A percentile compares a stretch with the other conserved stretches of the same genome.
phyloP scores from a whole-genome alignment of 805 yeast genomes.

The Metschnikowia koreensis region DNA sequence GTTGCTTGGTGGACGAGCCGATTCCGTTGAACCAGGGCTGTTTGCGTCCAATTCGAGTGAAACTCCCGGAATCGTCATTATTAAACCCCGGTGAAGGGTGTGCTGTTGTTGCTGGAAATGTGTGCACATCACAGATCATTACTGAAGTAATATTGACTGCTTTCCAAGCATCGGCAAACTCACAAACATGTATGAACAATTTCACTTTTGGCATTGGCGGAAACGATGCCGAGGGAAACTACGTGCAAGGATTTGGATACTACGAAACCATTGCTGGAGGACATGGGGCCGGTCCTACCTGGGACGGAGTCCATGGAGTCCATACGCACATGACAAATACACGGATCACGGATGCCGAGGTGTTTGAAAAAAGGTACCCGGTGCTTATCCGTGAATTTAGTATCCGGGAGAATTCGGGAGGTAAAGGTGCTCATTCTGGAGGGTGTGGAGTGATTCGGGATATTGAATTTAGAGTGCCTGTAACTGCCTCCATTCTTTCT shows the following conservation, averaged over 20 bases:
- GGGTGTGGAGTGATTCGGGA: conserved; percentile 21
- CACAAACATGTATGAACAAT: conserved; percentile 95
- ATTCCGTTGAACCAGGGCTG: conserved; percentile 96
- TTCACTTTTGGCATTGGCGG: conserved; percentile 75
- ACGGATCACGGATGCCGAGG: conserved; percentile 21
- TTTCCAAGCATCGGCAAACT: conserved; percentile 86
- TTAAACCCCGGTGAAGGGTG: conserved; percentile 79
- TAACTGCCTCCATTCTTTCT: conserved; percentile 51
- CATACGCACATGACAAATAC: conserved; percentile 22
- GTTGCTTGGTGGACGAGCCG: conserved; percentile 81
- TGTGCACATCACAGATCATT: conserved; percentile 89
- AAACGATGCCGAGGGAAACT: conserved; percentile 50
- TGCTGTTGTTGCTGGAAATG: conserved; percentile 91
- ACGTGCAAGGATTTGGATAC: conserved; percentile 23
- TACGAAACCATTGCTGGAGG: conserved; percentile 23
- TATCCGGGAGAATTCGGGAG: conserved; percentile 17
- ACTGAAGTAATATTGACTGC: conserved; percentile 88
- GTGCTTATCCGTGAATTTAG: conserved; percentile 20
- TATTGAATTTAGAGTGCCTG: conserved; percentile 20
- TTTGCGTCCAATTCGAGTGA: conserved; percentile 69
- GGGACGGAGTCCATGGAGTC: conserved; percentile 20
- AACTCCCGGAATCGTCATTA: conserved; percentile 35
- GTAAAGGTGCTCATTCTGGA: conserved; percentile 16
- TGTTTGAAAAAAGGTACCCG: conserved; percentile 21
- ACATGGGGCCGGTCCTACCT: conserved; percentile 21